These are phyloP conservation scores for Misopates orontium DNA, from an alignment of 257 asterid species.

Conservation along the genomic window DNA sequence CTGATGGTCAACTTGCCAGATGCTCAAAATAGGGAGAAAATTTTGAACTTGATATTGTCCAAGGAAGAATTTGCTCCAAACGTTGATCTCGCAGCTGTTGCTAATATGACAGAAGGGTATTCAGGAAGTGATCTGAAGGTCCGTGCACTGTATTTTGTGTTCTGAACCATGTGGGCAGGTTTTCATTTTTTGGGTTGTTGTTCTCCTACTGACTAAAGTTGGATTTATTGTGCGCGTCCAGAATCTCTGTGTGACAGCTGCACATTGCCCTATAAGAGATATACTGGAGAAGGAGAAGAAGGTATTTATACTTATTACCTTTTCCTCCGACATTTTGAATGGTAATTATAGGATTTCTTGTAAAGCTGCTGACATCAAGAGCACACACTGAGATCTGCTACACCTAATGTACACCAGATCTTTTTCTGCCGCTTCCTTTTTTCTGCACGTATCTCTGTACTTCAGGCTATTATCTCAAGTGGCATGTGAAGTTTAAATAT, in stretches of 20 bases:
- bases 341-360: neutral
- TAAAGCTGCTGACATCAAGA: neutral
- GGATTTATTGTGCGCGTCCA: slow-evolving; percentile 29
- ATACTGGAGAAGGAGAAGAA: slow-evolving; percentile 81
- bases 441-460: neutral
- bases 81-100: slow-evolving; percentile 44
- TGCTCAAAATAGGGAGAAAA: slow-evolving; percentile 44
- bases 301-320: slow-evolving; percentile 38
- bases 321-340: slow-evolving; percentile 1
- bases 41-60: slow-evolving; percentile 44
- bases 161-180: neutral
- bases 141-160: slow-evolving; percentile 3
- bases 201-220: neutral
- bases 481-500: no score
- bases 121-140: slow-evolving; percentile 59
- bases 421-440: neutral
- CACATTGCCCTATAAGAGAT: slow-evolving; percentile 85
- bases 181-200: neutral
- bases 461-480: no score
- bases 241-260: slow-evolving; percentile 86
- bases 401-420: neutral
- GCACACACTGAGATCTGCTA: neutral
- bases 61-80: slow-evolving; percentile 44
- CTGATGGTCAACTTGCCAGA: slow-evolving; percentile 55
- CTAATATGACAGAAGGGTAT: slow-evolving; percentile 54